Percentiles rank a stretch among this genome's conserved stretches.
phyloP scores from a whole-genome alignment of 768 basidiomycete species.

The Pleurotus djamor region DNA sequence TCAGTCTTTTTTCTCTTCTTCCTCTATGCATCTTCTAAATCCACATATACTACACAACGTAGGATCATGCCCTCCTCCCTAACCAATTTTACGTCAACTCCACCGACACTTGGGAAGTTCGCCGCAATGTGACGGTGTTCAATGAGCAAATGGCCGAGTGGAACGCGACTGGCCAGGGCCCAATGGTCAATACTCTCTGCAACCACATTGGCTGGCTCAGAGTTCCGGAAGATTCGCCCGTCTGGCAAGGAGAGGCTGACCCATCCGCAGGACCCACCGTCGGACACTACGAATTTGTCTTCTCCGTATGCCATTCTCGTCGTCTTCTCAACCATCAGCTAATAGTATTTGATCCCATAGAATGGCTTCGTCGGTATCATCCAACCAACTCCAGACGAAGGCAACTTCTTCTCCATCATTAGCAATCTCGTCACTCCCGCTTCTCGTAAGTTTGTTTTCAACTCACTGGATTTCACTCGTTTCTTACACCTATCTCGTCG shows the following conservation, averaged over 20 bases:
- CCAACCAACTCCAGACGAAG: conserved; percentile 11
- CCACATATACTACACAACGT: background rate
- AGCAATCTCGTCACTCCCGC: conserved; percentile 20
- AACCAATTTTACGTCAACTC: conserved; percentile 18
- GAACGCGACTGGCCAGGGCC: conserved; percentile 19
- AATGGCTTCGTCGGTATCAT: conserved; percentile 13
- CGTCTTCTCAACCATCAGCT: background rate
- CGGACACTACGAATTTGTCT: conserved; percentile 26
- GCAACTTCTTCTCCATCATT: conserved; percentile 17
- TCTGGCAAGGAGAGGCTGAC: conserved; percentile 18
- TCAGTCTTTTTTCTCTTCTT: no score
- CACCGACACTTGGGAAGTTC: conserved; percentile 15
- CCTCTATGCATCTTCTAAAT: no score
- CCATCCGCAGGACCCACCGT: conserved; percentile 25
- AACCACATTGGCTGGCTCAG: conserved; percentile 24
- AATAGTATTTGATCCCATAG: background rate
- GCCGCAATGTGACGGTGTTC: conserved; percentile 10
- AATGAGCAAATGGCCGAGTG: conserved; percentile 15
- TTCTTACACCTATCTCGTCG: background rate
- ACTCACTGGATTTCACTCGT: background rate
- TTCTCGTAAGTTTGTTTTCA: conserved; percentile 14
- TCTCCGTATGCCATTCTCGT: conserved; percentile 16
- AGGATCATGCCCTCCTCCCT: conserved; percentile 10
- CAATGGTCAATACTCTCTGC: conserved; percentile 16
- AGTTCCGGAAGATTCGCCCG: conserved; percentile 16